These are phyloP conservation scores for Trichosporon sp. DNA, from an alignment of 1,284 basidiomycete genomes.

Conservation along the genomic window DNA sequence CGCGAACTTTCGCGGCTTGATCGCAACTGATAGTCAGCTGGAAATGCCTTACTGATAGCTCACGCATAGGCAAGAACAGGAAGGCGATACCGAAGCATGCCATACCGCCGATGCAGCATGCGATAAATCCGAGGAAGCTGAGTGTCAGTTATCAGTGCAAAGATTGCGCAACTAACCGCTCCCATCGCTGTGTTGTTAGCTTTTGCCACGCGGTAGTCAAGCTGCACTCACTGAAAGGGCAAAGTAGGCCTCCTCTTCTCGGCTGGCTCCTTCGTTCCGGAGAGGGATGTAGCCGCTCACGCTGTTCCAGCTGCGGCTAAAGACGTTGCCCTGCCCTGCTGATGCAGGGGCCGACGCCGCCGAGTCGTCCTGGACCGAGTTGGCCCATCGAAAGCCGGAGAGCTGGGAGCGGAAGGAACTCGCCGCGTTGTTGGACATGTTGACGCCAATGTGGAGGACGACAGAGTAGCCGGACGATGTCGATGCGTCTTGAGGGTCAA, in stretches of 20 bases:
- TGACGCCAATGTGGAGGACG: neutral
- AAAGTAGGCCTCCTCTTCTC: constrained; percentile 96
- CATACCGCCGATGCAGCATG: constrained; percentile 80
- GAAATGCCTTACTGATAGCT: constrained; percentile 10
- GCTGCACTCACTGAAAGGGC: constrained; percentile 67
- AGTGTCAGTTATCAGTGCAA: constrained; percentile 1
- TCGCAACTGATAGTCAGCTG: constrained; percentile 53
- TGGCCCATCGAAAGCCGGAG: constrained; percentile 74
- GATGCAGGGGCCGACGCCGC: constrained; percentile 51
- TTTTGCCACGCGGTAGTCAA: neutral
- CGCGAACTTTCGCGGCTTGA: constrained; percentile 84
- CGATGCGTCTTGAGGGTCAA: neutral
- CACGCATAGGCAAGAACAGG: constrained; percentile 71
- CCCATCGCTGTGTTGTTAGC: constrained; percentile 37
- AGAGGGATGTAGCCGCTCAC: constrained; percentile 77
- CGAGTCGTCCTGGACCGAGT: constrained; percentile 68
- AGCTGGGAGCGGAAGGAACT: constrained; percentile 47
- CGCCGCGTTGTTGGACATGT: constrained; percentile 34
- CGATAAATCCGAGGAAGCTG: constrained; percentile 88
- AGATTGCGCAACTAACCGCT: constrained; percentile 32
- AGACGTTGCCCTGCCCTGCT: constrained; percentile 54
- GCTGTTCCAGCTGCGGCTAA: constrained; percentile 54
- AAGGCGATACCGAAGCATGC: constrained; percentile 96
- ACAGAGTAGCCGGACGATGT: neutral
- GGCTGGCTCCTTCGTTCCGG: constrained; percentile 71